These are phyloP conservation scores for Zoysia japonica DNA, from an alignment of 176 grass and related monocot species.

Conservation along the genomic window DNA sequence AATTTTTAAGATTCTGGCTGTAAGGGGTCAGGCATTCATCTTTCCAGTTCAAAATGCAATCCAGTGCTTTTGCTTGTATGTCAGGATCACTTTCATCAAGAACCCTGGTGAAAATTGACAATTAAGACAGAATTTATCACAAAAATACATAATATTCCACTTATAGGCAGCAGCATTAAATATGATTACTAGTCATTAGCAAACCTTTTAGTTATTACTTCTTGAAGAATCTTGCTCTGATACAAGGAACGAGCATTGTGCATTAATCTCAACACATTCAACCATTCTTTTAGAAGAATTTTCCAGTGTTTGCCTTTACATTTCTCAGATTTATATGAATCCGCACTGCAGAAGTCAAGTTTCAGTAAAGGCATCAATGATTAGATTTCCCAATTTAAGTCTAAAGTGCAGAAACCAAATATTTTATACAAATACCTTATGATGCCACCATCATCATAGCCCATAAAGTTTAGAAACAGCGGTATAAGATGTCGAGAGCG, in stretches of 20 bases:
- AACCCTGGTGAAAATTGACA: constrained; percentile 56
- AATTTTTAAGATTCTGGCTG: constrained; percentile 66
- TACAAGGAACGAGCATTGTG: constrained; percentile 84
- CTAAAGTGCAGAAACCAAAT: constrained; percentile 19
- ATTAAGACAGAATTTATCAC: constrained; percentile 14
- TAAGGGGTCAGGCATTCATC: constrained; percentile 71
- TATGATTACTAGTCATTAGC: constrained; percentile 37
- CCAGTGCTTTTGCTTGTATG: constrained; percentile 78
- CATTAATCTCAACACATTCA: constrained; percentile 77
- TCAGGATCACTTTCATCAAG: constrained; percentile 85
- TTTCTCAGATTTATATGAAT: constrained; percentile 58
- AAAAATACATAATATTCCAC: constrained; percentile 13
- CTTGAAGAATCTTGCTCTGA: constrained; percentile 65
- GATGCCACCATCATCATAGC: constrained; percentile 55
- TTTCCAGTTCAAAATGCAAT: constrained; percentile 91
- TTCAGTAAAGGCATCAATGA: constrained; percentile 27
- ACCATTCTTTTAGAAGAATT: constrained; percentile 87
- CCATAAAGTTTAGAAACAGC: constrained; percentile 88
- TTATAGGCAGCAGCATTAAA: neutral
- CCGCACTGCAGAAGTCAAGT: constrained; percentile 52
- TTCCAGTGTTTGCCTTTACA: constrained; percentile 90
- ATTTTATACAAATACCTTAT: constrained; percentile 61
- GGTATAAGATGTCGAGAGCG: constrained; percentile 83
- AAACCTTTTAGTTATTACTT: constrained; percentile 82
- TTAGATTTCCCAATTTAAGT: constrained; percentile 10